Evolutionary conservation across 106 monocot genomes (phyloP), one percentile per base, ranked within the genome.

Genomic region (Acorus calamus): DNA sequence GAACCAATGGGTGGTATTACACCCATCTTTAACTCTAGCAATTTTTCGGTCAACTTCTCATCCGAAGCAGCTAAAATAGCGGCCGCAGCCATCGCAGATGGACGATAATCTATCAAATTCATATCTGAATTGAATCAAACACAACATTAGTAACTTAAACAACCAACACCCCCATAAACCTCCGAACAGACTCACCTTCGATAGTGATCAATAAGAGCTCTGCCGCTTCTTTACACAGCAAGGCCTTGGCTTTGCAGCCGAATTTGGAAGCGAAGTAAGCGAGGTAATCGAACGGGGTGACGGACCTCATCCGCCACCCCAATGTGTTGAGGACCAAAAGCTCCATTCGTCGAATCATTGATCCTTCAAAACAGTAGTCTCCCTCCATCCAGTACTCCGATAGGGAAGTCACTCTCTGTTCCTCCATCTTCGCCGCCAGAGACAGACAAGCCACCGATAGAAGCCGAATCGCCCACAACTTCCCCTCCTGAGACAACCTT

Each of bases 401-500:
- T 28, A 94, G 57, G 28, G 72, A 45, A 8, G 89, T 78, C 10
- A 63, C 69, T 47, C 59, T 49, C 70, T 57, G 63, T 60, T 94
- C 93, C 66, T 94, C 93, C 89, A 94, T 71, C 69, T 94, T 94
- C 56, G 70, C 77, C 4, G 93, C 93, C 72, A 94, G 66, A 9
- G 89, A 89, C n/a, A 94, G 48, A 53, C 94, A 94, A n/a, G 94
- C 94, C 10, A 86, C 66, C 4, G 79, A 74, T 49, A 86, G 63
- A 70, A 90, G 50, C n/a, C 66, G 65, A 6, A 76, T 54, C 11
- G 76, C 83, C 94, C 94, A 93, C 2, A 44, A 48, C 42, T 81
- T 76, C 11, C 53, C 66, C 7, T 69, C 67, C 93, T 93, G 46
- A 1, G 53, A n/a, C 46, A 7, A 3, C 5, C 4, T n/a, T 62